Base-by-base conservation (phyloP, 2,329 filamentous ascomycete species). In the Exutisphaerella laricina region DNA sequence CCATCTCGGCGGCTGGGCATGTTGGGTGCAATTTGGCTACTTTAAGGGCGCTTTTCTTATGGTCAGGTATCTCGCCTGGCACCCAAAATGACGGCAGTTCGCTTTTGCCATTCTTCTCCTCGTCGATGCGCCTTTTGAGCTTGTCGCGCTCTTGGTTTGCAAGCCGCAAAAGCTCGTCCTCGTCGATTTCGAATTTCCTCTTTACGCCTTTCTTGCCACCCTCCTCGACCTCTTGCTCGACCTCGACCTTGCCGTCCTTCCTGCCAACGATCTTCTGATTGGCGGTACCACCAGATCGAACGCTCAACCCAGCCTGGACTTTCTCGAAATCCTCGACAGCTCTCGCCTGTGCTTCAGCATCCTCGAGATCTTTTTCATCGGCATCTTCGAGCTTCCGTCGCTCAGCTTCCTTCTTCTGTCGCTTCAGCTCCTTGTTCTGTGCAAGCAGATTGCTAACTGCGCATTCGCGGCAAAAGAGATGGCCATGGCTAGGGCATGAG, bases 381-480 rank as follows among this genome's bases (percentile, higher is more conserved):
- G 74, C 70, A 18, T 88, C 84, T 41, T 76, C 73, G 48, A 74
- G 71, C 20, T 79, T 76, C 21, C 75, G 70, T 51, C 82, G 80
- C 14, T 77, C 72, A 6, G 50, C 51, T 16, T 77, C 74, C 54
- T 79, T 84, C 48, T 87, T 85, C 2, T 85, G 61, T 0, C 92
- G 79, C 63, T 88, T 92, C 51, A 94, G 89, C 61, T 97, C 92
- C 68, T 89, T 85, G 55, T 87, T 83, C 66, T 98, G 90, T 1
- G 88, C 78, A 1, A 97, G 74, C n/a, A 98, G 80, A 58, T 97
- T 95, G 54, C 74, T 82, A 40, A 97, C 78, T 6, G 88, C 89
- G 69, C 90, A 98, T 70, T 97, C 92, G 55, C 88, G 82, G 65
- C 90, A 98, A 70, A 97, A 97, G 10, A 98, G 74, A 65, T 97